Evolutionary conservation across 2,329 filamentous ascomycete genomes (phyloP).

Genomic region (Paraphoma chrysanthemicola): DNA sequence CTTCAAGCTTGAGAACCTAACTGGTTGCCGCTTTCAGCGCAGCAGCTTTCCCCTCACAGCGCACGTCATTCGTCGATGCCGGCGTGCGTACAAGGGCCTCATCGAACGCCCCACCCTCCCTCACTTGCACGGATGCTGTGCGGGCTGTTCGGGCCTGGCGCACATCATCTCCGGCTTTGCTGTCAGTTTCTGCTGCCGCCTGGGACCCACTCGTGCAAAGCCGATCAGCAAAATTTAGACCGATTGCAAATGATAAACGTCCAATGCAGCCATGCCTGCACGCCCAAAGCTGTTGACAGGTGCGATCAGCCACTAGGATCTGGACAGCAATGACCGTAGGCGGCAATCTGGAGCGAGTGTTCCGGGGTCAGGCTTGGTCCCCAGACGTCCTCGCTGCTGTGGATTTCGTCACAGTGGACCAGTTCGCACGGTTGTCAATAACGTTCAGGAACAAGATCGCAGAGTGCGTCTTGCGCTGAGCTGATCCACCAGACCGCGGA

Average conservation of each 20-base stretch:
- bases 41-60: slow-evolving; percentile 11
- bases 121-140: slow-evolving; percentile 21
- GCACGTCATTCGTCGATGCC: slow-evolving; percentile 21
- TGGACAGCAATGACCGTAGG: slow-evolving; percentile 24
- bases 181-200: slow-evolving; percentile 20
- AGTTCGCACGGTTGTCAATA: slow-evolving; percentile 24
- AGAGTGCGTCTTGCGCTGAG: slow-evolving; percentile 28
- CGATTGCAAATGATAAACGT: slow-evolving; percentile 18
- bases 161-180: slow-evolving; percentile 25
- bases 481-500: slow-evolving; percentile 33
- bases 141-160: slow-evolving; percentile 16
- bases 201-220: slow-evolving; percentile 38
- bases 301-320: slow-evolving; percentile 42
- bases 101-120: slow-evolving; percentile 27
- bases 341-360: slow-evolving; percentile 27
- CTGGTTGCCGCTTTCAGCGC: slow-evolving; percentile 26
- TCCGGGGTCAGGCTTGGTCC: slow-evolving; percentile 16
- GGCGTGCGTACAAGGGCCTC: slow-evolving; percentile 18
- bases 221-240: slow-evolving; percentile 32
- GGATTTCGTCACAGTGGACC: slow-evolving; percentile 23
- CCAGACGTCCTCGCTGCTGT: slow-evolving; percentile 21
- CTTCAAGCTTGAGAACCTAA: slow-evolving; percentile 19
- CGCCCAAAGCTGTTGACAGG: slow-evolving; percentile 30
- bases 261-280: slow-evolving; percentile 18
- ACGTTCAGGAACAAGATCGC: slow-evolving; percentile 25